phyloP scores from a whole-genome alignment of 2,329 filamentous ascomycete genomes.

The Aspergillus novoparasiticus region DNA sequence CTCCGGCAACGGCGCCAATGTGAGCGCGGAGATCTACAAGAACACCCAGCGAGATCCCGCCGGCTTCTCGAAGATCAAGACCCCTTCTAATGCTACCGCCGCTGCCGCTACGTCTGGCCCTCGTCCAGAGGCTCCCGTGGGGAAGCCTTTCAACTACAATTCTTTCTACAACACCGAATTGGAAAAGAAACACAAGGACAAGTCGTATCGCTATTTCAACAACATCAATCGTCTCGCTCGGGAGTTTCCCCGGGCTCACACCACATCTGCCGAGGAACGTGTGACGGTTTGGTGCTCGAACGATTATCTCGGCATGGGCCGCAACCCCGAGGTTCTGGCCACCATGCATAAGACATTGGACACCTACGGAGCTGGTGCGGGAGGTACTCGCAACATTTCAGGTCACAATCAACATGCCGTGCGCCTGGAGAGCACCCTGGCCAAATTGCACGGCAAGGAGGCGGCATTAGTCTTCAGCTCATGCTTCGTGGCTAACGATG shows the following conservation, averaged over 20 bases:
- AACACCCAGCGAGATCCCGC: conserved; percentile 50
- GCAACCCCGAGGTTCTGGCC: conserved; percentile 82
- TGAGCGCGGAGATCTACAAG: conserved; percentile 61
- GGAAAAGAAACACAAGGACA: conserved; percentile 99
- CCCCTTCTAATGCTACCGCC: conserved; percentile 27
- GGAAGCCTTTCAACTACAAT: conserved; percentile 81
- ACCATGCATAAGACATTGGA: conserved; percentile 95
- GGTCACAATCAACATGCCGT: conserved; percentile 96
- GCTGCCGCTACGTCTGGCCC: conserved; percentile 39
- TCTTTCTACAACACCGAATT: conserved; percentile 84
- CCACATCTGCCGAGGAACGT: conserved; percentile 76
- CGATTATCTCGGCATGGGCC: conserved; percentile 97
- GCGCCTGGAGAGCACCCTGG: conserved; percentile 76
- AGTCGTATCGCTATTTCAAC: conserved; percentile 99
- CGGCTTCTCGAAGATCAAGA: conserved; percentile 23
- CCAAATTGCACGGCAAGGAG: conserved; percentile 89
- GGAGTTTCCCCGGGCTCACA: conserved; percentile 94
- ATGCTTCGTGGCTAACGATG: conserved; percentile 98
- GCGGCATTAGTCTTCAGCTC: conserved; percentile 92
- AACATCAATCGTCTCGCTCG: conserved; percentile 98
- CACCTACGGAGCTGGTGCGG: conserved; percentile 90
- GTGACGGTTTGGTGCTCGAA: conserved; percentile 99
- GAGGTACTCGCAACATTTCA: conserved; percentile 95
- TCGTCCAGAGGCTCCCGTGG: conserved; percentile 52
- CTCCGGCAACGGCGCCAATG: conserved; percentile 73